Conservation (phyloP, 2,329 filamentous ascomycete species). For the Fusarium bulbicola region DNA sequence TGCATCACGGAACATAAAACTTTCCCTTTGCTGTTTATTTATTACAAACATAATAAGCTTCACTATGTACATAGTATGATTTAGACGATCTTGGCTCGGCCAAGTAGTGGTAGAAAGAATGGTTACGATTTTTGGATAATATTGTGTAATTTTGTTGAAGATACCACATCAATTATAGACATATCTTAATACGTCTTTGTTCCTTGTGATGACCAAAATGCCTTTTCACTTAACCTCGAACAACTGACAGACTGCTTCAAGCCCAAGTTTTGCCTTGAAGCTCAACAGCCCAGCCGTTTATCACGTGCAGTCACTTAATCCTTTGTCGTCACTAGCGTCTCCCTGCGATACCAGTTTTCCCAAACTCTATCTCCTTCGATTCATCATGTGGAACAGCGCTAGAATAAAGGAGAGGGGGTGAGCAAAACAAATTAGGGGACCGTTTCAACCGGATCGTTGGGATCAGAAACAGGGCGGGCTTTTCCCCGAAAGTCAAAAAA, state of each 20-base stretch:
- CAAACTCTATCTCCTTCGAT: slow-evolving; percentile 16
- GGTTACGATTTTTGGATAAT: slow-evolving; percentile 38
- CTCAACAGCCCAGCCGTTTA: background rate
- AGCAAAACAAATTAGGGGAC: background rate
- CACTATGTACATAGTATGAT: slow-evolving; percentile 44
- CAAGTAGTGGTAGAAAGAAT: slow-evolving; percentile 38
- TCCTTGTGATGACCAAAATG: background rate
- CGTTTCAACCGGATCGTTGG: slow-evolving; percentile 18
- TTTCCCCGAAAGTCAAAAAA: slow-evolving; percentile 18
- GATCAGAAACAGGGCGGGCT: background rate
- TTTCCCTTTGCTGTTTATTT: slow-evolving; percentile 36
- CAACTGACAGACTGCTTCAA: background rate
- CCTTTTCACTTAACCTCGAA: accelerated
- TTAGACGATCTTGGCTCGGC: slow-evolving; percentile 38
- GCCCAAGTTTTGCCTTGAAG: background rate
- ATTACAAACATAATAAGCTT: slow-evolving; percentile 41
- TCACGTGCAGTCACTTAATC: background rate
- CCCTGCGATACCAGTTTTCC: background rate
- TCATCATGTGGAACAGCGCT: slow-evolving; percentile 4
- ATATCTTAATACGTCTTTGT: background rate
- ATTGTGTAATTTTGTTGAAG: slow-evolving; percentile 19
- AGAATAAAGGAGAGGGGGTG: slow-evolving; percentile 13
- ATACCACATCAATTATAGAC: slow-evolving; percentile 17
- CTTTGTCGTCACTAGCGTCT: background rate
- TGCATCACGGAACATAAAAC: slow-evolving; percentile 24